phyloP scores from a whole-genome alignment of 2,329 filamentous ascomycete species.

The Orbilia oligospora region DNA sequence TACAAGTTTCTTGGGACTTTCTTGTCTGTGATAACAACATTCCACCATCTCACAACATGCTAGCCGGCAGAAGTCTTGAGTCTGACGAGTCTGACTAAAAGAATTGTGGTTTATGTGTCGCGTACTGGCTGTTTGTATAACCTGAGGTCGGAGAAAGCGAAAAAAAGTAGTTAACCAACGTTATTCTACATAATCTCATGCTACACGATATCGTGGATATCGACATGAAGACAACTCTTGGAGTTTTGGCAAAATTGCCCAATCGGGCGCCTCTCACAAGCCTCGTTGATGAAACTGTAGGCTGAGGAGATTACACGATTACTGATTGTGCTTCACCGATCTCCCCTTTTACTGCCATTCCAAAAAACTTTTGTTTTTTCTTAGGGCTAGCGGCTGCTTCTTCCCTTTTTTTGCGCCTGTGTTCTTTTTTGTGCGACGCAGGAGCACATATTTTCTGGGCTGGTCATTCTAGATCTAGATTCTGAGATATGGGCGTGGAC shows the following conservation, averaged over 20 bases:
- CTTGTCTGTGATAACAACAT: conserved; percentile 25
- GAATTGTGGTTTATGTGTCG: background rate
- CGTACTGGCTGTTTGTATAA: conserved; percentile 23
- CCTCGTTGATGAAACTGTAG: conserved; percentile 12
- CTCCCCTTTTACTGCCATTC: too few species aligned
- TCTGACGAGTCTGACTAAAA: conserved; percentile 26
- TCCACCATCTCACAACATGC: conserved; percentile 21
- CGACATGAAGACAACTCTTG: conserved; percentile 42
- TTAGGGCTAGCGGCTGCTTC: conserved; percentile 10
- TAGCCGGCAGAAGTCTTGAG: conserved; percentile 26
- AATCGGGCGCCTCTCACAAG: conserved; percentile 31
- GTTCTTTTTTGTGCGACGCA: conserved; percentile 21
- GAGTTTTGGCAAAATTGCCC: conserved; percentile 59
- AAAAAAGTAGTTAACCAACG: conserved; percentile 20
- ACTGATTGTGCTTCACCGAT: background rate
- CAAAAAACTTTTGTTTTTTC: background rate
- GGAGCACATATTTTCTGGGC: background rate
- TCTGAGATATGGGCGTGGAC: conserved; percentile 16
- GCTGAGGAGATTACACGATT: conserved; percentile 11
- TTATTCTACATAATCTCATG: conserved; percentile 22
- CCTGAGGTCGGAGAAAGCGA: conserved; percentile 29
- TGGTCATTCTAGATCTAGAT: conserved; percentile 39
- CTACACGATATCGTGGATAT: conserved; percentile 20
- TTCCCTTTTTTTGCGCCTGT: background rate
- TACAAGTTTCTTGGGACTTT: conserved; percentile 28